Percentiles rank a stretch among this genome's conserved stretches.
Evolutionary conservation across 805 yeast genomes (phyloP).

Genomic region (Suhomyces sp.): DNA sequence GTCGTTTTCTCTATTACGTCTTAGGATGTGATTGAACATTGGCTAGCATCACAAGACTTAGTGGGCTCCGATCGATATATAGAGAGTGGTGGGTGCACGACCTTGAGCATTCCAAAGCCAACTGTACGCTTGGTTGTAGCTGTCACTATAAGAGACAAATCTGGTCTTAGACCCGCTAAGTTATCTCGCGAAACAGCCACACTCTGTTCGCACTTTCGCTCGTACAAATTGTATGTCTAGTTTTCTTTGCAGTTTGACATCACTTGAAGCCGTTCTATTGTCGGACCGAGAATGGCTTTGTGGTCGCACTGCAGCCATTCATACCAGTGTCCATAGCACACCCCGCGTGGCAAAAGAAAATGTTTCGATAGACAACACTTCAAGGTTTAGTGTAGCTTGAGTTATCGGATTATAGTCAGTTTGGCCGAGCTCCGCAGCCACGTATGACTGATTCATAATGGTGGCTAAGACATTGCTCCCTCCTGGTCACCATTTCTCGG

Average conservation of each 20-base stretch:
- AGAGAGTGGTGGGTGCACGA: not conserved
- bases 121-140: not conserved
- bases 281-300: not conserved
- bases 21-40: slow-evolving; percentile 1
- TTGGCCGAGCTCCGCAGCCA: not conserved
- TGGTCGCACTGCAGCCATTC: not conserved
- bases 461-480: not conserved
- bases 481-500: not conserved
- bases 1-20: not conserved
- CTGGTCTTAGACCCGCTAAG: not conserved
- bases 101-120: not conserved
- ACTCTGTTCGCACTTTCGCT: not conserved
- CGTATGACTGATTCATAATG: not conserved
- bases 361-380: not conserved
- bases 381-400: not conserved
- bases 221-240: not conserved
- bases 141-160: not conserved
- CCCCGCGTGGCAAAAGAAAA: not conserved
- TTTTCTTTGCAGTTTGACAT: not conserved
- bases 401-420: not conserved
- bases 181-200: not conserved
- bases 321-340: not conserved
- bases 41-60: not conserved
- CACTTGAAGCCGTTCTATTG: not conserved
- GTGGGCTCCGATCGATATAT: not conserved